Percentiles rank a stretch among this genome's conserved stretches.
Evolutionary conservation across 768 basidiomycete species (phyloP).

Genomic region (Psilocybe cyanescens): DNA sequence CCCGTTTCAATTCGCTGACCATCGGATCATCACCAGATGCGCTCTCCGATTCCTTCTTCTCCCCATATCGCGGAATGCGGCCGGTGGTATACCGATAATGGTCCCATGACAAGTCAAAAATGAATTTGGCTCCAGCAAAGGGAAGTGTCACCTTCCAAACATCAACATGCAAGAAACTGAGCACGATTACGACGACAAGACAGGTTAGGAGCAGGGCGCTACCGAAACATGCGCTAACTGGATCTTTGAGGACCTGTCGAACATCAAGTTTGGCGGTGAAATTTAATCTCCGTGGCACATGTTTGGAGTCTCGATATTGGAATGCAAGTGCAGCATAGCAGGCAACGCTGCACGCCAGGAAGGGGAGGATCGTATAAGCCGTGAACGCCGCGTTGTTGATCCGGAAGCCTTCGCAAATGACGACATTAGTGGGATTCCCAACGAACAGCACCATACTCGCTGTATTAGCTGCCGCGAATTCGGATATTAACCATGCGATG

Average conservation of each 20-base stretch:
- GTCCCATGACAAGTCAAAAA: conserved; percentile 68
- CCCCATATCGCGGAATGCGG: conserved; percentile 20
- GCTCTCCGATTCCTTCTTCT: conserved; percentile 14
- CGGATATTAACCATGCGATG: conserved; percentile 71
- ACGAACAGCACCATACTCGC: conserved; percentile 78
- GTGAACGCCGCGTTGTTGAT: conserved; percentile 82
- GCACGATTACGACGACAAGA: conserved; percentile 74
- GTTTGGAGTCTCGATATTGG: conserved; percentile 60
- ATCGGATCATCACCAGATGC: conserved; percentile 27
- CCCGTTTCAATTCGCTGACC: conserved; percentile 29
- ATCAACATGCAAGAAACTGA: conserved; percentile 76
- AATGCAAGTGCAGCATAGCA: conserved; percentile 62
- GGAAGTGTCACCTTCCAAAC: conserved; percentile 88
- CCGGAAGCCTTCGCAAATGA: conserved; percentile 85
- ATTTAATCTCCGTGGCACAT: conserved; percentile 53
- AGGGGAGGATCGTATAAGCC: conserved; percentile 83
- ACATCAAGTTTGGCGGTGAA: conserved; percentile 45
- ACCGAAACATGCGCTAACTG: conserved; percentile 74
- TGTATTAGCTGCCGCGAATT: conserved; percentile 82
- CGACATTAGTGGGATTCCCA: conserved; percentile 93
- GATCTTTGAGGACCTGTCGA: conserved; percentile 71
- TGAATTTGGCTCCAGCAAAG: conserved; percentile 73
- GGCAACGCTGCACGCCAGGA: conserved; percentile 66
- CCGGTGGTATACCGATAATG: conserved; percentile 43
- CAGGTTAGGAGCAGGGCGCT: conserved; percentile 65